Conservation (phyloP, 352 stramenopile genomes). For the Globisporangium heterothallicum region DNA sequence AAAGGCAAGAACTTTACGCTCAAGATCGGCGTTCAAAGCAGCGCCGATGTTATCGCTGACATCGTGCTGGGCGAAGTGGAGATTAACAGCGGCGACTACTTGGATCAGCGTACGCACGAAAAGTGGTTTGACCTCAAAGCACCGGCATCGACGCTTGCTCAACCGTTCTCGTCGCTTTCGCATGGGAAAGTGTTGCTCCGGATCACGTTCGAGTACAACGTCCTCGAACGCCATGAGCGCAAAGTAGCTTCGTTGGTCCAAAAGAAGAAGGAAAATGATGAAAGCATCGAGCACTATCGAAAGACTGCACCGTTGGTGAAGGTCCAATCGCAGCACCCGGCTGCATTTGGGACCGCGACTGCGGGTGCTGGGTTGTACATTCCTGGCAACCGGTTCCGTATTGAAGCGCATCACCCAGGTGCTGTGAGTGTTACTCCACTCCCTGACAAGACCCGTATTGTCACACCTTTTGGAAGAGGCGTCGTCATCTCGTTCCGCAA, state of each 20-base stretch:
- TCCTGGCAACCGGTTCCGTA: constrained; percentile 64
- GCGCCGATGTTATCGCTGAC: constrained; percentile 54
- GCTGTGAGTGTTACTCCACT: constrained; percentile 59
- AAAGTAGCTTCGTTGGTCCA: constrained; percentile 30
- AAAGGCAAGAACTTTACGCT: constrained; percentile 66
- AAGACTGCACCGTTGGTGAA: constrained; percentile 53
- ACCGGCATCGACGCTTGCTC: constrained; percentile 20
- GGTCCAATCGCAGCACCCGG: constrained; percentile 44
- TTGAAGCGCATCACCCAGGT: constrained; percentile 55
- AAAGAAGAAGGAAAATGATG: constrained; percentile 64
- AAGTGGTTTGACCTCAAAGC: constrained; percentile 50
- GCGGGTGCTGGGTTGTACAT: constrained; percentile 62
- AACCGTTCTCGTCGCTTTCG: constrained; percentile 8
- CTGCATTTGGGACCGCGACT: constrained; percentile 53
- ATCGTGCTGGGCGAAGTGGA: constrained; percentile 64
- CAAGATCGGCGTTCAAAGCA: constrained; percentile 57
- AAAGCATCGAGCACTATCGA: constrained; percentile 55
- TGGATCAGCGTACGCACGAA: constrained; percentile 54
- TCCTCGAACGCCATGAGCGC: constrained; percentile 31
- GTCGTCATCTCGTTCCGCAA: constrained; percentile 66
- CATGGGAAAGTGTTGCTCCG: constrained; percentile 46
- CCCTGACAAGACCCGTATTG: constrained; percentile 66
- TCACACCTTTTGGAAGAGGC: constrained; percentile 69
- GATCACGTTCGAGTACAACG: constrained; percentile 59
- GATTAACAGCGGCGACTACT: constrained; percentile 38